Conservation (phyloP, 371 early-diverging fungal genomes). For the Batrachochytrium dendrobatidis region DNA sequence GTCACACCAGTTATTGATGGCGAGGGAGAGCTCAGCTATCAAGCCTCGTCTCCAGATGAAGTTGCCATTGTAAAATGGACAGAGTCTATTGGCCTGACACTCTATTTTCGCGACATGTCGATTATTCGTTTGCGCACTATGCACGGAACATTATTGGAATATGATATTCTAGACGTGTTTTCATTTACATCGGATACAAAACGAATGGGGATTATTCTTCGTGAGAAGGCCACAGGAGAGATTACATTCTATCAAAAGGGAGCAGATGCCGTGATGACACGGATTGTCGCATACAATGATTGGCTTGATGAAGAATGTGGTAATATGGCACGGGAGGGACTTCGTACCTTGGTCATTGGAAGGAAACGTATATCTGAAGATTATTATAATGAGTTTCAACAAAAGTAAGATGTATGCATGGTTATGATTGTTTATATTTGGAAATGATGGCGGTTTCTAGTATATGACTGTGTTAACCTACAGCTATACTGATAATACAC, state of each 20-base stretch:
- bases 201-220: constrained; percentile 97
- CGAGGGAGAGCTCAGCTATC: constrained; percentile 59
- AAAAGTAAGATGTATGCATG: constrained; percentile 21
- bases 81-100: constrained; percentile 77
- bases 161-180: constrained; percentile 84
- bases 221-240: constrained; percentile 51
- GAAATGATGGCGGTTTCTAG: no score
- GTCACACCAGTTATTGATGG: constrained; percentile 49
- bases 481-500: constrained; percentile 1
- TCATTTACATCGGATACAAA: constrained; percentile 98
- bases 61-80: constrained; percentile 98
- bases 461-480: neutral
- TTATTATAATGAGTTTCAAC: constrained; percentile 60
- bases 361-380: constrained; percentile 75
- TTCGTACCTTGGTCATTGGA: constrained; percentile 96
- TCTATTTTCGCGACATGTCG: constrained; percentile 67
- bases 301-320: constrained; percentile 99
- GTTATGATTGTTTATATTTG: neutral
- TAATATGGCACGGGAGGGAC: constrained; percentile 98
- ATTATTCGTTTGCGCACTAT: constrained; percentile 62
- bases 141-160: constrained; percentile 17
- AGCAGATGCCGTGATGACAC: constrained; percentile 95
- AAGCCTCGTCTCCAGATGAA: constrained; percentile 99
- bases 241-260: constrained; percentile 81
- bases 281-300: constrained; percentile 89